Evolutionary conservation across 1,284 basidiomycete species (phyloP).

Genomic region (Trichosporon ovoides): DNA sequence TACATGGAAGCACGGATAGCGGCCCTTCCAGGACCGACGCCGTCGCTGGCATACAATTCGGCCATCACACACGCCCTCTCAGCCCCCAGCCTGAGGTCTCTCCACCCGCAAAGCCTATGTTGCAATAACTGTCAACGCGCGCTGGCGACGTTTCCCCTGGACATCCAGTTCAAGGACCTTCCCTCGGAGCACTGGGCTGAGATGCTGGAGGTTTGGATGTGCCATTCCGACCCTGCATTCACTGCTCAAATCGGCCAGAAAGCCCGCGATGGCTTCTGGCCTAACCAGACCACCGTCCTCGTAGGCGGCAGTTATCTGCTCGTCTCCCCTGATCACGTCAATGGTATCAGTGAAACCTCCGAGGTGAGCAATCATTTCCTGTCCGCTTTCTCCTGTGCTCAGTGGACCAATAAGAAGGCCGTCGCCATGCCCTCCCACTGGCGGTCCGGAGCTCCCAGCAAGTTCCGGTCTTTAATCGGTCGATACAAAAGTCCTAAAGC

Average conservation of each 20-base stretch:
- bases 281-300: conserved; percentile 61
- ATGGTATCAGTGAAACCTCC: not conserved
- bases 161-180: conserved; percentile 64
- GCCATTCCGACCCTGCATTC: conserved; percentile 80
- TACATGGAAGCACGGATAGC: conserved; percentile 64
- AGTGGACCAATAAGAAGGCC: conserved; percentile 81
- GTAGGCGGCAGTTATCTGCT: conserved; percentile 81
- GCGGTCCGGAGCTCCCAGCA: conserved; percentile 52
- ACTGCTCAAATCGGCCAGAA: conserved; percentile 63
- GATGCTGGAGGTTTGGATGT: conserved; percentile 97
- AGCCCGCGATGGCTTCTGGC: conserved; percentile 72
- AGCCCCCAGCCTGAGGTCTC: conserved; percentile 31
- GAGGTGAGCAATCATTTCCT: not conserved
- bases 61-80: conserved; percentile 35
- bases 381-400: not conserved
- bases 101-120: conserved; percentile 34
- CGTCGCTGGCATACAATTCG: conserved; percentile 38
- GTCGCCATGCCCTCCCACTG: conserved; percentile 61
- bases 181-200: conserved; percentile 97
- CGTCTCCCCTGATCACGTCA: conserved; percentile 7
- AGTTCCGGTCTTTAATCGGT: conserved; percentile 48
- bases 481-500: conserved; percentile 86
- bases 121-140: conserved; percentile 58
- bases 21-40: conserved; percentile 37
- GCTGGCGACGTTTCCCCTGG: conserved; percentile 61